A percentile compares a stretch with the other conserved stretches of the same genome.
Evolutionary conservation across 2,329 filamentous ascomycete genomes (phyloP).

Genomic region (Fusarium sp.): DNA sequence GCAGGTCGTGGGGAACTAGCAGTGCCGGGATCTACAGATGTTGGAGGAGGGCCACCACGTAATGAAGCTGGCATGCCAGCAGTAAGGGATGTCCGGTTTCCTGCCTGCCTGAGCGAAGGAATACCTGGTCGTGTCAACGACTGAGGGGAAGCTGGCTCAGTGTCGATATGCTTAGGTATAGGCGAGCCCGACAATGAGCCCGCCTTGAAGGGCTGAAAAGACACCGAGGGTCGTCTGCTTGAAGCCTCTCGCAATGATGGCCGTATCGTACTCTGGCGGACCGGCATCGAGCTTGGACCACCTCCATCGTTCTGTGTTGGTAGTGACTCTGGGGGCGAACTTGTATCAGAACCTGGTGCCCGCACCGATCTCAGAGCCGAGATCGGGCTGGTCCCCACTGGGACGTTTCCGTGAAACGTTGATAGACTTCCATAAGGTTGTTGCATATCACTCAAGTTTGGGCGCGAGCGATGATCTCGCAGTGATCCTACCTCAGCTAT

Average conservation of each 20-base stretch:
- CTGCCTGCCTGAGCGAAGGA: slow-evolving; percentile 65
- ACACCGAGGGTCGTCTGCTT: slow-evolving; percentile 82
- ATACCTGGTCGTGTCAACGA: slow-evolving; percentile 64
- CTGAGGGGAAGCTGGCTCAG: slow-evolving; percentile 69
- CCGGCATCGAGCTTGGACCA: slow-evolving; percentile 67
- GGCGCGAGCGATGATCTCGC: slow-evolving; percentile 69
- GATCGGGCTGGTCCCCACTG: slow-evolving; percentile 85
- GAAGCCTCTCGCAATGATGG: slow-evolving; percentile 63
- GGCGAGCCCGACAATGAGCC: slow-evolving; percentile 94
- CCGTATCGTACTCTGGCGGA: slow-evolving; percentile 53
- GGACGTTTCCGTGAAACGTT: slow-evolving; percentile 86
- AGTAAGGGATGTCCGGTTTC: slow-evolving; percentile 79
- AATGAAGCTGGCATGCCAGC: slow-evolving; percentile 82
- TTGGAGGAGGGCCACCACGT: slow-evolving; percentile 69
- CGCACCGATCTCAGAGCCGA: slow-evolving; percentile 82
- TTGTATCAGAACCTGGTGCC: slow-evolving; percentile 71
- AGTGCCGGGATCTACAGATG: slow-evolving; percentile 72
- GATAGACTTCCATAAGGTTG: slow-evolving; percentile 92
- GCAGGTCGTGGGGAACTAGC: slow-evolving; percentile 84
- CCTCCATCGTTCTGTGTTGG: slow-evolving; percentile 61
- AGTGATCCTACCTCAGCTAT: slow-evolving; percentile 78
- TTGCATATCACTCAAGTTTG: slow-evolving; percentile 70
- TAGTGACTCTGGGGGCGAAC: slow-evolving; percentile 68
- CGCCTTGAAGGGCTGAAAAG: slow-evolving; percentile 96
- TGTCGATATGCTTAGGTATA: slow-evolving; percentile 62